Percentiles rank a stretch among this genome's conserved stretches.
phyloP scores from a whole-genome alignment of 2,329 filamentous ascomycete species.

The Pseudodiploospora longispora region DNA sequence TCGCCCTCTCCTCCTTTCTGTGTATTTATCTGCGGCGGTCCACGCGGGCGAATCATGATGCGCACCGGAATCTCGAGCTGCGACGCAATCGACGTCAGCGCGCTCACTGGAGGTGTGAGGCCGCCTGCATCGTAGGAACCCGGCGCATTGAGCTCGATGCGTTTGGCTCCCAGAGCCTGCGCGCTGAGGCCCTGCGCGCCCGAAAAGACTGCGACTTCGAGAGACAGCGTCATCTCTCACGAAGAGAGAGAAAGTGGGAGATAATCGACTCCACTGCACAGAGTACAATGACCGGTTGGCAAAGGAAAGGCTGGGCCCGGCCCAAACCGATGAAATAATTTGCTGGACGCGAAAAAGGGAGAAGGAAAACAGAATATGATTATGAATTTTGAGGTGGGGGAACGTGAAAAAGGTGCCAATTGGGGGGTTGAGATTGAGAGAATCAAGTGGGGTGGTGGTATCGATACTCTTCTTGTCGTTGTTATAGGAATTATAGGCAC shows the following conservation, averaged over 20 bases:
- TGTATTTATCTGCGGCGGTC: slow-evolving; percentile 6
- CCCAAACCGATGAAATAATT: too few relatives aligned
- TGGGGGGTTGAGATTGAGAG: too few relatives aligned
- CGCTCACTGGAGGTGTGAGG: slow-evolving; percentile 37
- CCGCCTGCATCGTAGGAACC: slow-evolving; percentile 44
- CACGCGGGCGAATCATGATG: slow-evolving; percentile 47
- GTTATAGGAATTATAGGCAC: too few relatives aligned
- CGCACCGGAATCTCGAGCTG: slow-evolving; percentile 33
- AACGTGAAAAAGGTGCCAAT: too few relatives aligned
- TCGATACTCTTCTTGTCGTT: too few relatives aligned
- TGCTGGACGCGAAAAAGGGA: too few relatives aligned
- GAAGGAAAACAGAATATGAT: too few relatives aligned
- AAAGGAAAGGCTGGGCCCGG: too few relatives aligned
- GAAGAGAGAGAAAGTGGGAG: not conserved
- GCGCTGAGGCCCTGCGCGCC: slow-evolving; percentile 30
- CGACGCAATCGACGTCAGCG: slow-evolving; percentile 25
- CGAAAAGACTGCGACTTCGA: slow-evolving; percentile 50
- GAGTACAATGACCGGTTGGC: too few relatives aligned
- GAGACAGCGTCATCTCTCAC: slow-evolving; percentile 15
- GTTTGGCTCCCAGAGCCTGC: slow-evolving; percentile 34
- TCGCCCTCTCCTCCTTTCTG: not conserved
- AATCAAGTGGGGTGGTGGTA: too few relatives aligned
- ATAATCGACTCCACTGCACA: not conserved
- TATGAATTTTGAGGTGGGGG: too few relatives aligned
- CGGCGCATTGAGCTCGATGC: slow-evolving; percentile 46